Evolutionary conservation across 2,329 filamentous ascomycete genomes (phyloP).

Genomic region (Ophiostoma perfectum): DNA sequence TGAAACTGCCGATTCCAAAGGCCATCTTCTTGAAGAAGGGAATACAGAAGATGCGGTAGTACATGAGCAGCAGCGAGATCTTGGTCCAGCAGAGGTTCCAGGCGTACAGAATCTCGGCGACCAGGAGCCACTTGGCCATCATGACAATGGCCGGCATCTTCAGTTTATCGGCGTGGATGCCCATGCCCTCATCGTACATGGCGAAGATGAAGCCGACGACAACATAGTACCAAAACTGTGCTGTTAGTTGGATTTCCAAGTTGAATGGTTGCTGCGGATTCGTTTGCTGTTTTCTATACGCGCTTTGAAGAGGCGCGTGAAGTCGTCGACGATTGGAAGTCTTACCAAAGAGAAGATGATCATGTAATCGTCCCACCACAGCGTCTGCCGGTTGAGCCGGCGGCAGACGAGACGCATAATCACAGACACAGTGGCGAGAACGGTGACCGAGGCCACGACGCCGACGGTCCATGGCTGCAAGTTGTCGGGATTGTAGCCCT

Average conservation of each 20-base stretch:
- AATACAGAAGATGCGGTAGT: constrained; percentile 14
- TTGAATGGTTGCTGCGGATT: neutral
- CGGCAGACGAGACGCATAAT: constrained; percentile 6
- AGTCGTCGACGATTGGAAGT: too few relatives aligned
- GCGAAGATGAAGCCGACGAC: constrained; percentile 13
- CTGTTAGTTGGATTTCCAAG: neutral
- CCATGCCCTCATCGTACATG: constrained; percentile 8
- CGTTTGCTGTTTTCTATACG: neutral
- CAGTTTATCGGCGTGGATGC: constrained; percentile 11
- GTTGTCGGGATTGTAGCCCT: constrained; percentile 10
- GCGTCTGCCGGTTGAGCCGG: neutral
- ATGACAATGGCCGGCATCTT: neutral
- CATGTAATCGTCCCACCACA: constrained; percentile 10
- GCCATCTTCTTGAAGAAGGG: constrained; percentile 6
- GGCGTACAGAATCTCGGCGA: constrained; percentile 10
- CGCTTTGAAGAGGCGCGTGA: neutral
- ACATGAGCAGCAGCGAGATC: constrained; percentile 14
- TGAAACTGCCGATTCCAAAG: neutral
- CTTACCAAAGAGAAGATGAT: constrained; percentile 11
- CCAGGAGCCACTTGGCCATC: constrained; percentile 9
- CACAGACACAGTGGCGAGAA: neutral
- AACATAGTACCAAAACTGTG: neutral
- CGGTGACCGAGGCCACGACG: constrained; percentile 8
- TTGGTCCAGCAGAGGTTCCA: constrained; percentile 11
- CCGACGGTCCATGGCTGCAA: constrained; percentile 12